A percentile compares a stretch with the other conserved stretches of the same genome.
Evolutionary conservation across 2,329 filamentous ascomycete genomes (phyloP).

Genomic region (Trichophyton verrucosum): DNA sequence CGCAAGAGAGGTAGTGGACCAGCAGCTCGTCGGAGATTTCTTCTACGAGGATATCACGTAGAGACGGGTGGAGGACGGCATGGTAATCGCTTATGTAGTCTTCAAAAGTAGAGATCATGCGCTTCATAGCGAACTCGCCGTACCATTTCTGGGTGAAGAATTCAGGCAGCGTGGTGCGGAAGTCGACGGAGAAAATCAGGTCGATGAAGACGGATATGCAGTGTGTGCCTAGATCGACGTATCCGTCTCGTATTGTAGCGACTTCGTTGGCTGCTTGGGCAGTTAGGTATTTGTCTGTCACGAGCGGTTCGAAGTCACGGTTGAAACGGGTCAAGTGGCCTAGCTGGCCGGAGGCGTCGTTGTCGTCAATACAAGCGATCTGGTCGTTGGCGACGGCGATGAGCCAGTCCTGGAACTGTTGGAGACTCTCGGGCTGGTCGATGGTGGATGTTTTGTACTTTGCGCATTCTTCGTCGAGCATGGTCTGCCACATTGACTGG

Average conservation of each 20-base stretch:
- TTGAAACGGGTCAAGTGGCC: slow-evolving; percentile 81
- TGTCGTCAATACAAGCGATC: slow-evolving; percentile 93
- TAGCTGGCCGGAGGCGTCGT: slow-evolving; percentile 58
- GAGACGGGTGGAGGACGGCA: slow-evolving; percentile 68
- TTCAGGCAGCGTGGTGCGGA: slow-evolving; percentile 66
- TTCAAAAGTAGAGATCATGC: slow-evolving; percentile 87
- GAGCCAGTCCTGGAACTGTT: slow-evolving; percentile 74
- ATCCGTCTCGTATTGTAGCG: slow-evolving; percentile 67
- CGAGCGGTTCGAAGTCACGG: slow-evolving; percentile 66
- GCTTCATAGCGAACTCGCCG: slow-evolving; percentile 69
- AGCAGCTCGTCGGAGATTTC: slow-evolving; percentile 88
- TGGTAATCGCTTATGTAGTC: slow-evolving; percentile 88
- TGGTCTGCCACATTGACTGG: slow-evolving; percentile 73
- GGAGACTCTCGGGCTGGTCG: slow-evolving; percentile 53
- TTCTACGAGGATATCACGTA: slow-evolving; percentile 84
- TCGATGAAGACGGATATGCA: slow-evolving; percentile 78
- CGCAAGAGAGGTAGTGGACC: slow-evolving; percentile 65
- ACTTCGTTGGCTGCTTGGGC: slow-evolving; percentile 61
- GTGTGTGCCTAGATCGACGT: slow-evolving; percentile 88
- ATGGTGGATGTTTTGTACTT: slow-evolving; percentile 50
- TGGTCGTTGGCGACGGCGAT: slow-evolving; percentile 96
- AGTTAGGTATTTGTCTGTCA: slow-evolving; percentile 65
- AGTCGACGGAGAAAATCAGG: slow-evolving; percentile 84
- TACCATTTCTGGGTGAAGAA: slow-evolving; percentile 95
- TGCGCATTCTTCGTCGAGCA: slow-evolving; percentile 73